phyloP scores from a whole-genome alignment of 2,329 filamentous ascomycete species.

The Madurella fahalii region DNA sequence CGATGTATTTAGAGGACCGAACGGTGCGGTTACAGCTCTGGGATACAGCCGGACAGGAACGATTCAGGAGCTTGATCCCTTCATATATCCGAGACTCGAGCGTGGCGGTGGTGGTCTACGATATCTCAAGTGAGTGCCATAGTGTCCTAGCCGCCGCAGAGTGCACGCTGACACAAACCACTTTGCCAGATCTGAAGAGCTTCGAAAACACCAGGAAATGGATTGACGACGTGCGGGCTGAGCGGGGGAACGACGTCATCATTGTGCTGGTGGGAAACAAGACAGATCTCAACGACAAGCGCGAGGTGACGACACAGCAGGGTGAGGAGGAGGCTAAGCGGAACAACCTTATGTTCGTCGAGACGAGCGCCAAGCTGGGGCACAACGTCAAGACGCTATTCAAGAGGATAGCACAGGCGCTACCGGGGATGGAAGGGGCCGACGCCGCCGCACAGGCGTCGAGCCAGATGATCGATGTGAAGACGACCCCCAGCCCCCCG shows the following conservation, averaged over 20 bases:
- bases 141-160: background rate
- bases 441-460: constrained; percentile 69
- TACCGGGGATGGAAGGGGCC: constrained; percentile 95
- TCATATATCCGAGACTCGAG: constrained; percentile 98
- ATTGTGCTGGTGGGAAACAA: constrained; percentile 99
- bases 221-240: constrained; percentile 96
- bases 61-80: constrained; percentile 94
- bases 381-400: constrained; percentile 98
- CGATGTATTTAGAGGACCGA: constrained; percentile 98
- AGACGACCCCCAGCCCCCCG: constrained; percentile 62
- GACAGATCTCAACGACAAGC: constrained; percentile 97
- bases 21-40: constrained; percentile 96
- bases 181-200: constrained; percentile 56
- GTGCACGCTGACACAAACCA: background rate
- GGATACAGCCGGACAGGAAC: constrained; percentile 97
- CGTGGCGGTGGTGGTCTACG: constrained; percentile 97
- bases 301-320: constrained; percentile 92
- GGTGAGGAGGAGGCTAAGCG: constrained; percentile 98
- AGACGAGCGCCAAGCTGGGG: constrained; percentile 95
- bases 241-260: constrained; percentile 97
- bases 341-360: constrained; percentile 97
- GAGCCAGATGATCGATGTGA: constrained; percentile 89
- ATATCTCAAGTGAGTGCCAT: constrained; percentile 73
- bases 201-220: constrained; percentile 99
- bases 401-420: constrained; percentile 93